A percentile compares a stretch with the other conserved stretches of the same genome.
phyloP scores from a whole-genome alignment of 257 asterid species.

The Solanum chaucha region DNA sequence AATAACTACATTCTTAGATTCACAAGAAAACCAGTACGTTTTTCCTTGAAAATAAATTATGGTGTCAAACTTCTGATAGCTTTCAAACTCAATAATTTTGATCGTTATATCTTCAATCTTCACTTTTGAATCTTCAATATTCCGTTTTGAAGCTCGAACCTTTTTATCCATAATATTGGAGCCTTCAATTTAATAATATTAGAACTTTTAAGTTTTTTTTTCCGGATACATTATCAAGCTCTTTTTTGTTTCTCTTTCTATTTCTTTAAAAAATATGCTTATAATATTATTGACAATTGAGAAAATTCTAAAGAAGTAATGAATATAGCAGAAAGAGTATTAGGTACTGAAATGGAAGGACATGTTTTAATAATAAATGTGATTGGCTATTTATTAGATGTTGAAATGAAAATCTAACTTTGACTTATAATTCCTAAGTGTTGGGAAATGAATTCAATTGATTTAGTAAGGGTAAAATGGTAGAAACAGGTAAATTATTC shows the following conservation, averaged over 20 bases:
- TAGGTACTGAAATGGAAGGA: not conserved
- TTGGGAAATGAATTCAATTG: not conserved
- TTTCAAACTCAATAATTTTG: not conserved
- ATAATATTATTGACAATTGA: not conserved
- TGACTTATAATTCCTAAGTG: not conserved
- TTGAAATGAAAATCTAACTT: not conserved
- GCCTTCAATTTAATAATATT: not conserved
- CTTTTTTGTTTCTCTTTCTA: not conserved
- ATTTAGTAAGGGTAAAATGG: not conserved
- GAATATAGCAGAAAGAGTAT: not conserved
- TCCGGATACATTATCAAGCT: not conserved
- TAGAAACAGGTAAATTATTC: not conserved
- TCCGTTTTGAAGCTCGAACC: not conserved
- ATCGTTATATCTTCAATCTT: not conserved
- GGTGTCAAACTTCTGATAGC: not conserved
- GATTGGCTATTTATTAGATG: too few relatives aligned
- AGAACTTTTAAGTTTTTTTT: not conserved
- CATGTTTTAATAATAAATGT: not conserved
- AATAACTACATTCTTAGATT: not conserved
- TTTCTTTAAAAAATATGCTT: not conserved
- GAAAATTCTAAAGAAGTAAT: not conserved
- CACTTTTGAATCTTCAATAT: not conserved
- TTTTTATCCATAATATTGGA: not conserved
- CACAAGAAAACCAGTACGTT: not conserved
- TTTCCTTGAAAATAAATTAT: not conserved